A percentile compares a stretch with the other conserved stretches of the same genome.
These are phyloP conservation scores for Stephanodiscus minutulus DNA, from an alignment of 108 stramenopile species.

Conservation along the genomic window DNA sequence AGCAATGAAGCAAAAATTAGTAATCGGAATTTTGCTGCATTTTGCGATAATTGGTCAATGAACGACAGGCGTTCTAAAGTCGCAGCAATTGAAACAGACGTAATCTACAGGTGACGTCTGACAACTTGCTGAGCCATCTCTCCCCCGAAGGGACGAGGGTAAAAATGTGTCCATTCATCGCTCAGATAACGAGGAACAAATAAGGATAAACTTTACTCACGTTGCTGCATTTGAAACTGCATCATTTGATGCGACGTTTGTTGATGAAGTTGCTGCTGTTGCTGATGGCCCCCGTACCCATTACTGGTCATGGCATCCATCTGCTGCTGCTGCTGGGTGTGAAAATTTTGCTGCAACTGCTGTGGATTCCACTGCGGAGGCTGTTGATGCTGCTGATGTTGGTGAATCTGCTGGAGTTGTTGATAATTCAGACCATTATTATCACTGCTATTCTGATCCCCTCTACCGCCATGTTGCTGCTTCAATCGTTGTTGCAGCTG, in stretches of 20 bases:
- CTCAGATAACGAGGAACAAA: not conserved
- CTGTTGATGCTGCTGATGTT: conserved; percentile 11
- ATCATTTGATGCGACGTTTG: conserved; percentile 13
- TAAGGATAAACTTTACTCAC: not conserved
- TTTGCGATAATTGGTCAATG: not conserved
- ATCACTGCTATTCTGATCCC: not conserved
- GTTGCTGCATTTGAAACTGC: conserved; percentile 20
- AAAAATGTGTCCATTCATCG: not conserved
- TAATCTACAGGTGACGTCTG: not conserved
- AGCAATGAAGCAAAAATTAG: not conserved
- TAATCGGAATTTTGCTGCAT: not conserved
- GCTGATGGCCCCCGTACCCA: not conserved
- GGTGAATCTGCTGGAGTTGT: conserved; percentile 1
- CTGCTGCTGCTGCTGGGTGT: not conserved
- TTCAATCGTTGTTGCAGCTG: conserved; percentile 8
- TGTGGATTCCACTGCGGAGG: conserved; percentile 12
- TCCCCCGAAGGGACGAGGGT: not conserved
- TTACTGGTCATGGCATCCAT: not conserved
- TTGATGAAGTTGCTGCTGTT: conserved; percentile 10
- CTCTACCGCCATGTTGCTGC: not conserved
- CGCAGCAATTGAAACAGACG: not conserved
- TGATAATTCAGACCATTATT: conserved; percentile 1
- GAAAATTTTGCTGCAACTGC: not conserved
- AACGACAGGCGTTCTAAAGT: not conserved
- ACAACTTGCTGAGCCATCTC: not conserved